These are phyloP conservation scores for Datisca glomerata DNA, from an alignment of 306 rosid genomes.

Conservation along the genomic window DNA sequence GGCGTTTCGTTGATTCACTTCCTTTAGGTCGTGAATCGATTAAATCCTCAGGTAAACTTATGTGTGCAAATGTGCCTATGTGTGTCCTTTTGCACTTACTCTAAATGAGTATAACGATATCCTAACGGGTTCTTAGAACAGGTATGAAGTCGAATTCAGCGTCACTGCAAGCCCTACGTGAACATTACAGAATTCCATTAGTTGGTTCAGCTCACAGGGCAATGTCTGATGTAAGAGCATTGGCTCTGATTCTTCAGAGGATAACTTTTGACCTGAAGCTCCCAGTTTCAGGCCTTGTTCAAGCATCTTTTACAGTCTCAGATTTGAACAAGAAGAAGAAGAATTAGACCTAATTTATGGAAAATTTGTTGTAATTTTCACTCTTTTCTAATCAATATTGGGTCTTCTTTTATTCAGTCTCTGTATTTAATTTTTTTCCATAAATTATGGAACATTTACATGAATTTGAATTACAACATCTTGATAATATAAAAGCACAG, in stretches of 20 bases:
- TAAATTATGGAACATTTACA: no score
- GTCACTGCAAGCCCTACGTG: slow-evolving; percentile 50
- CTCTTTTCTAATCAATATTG: no score
- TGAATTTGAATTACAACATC: no score
- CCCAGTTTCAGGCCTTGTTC: slow-evolving; percentile 34
- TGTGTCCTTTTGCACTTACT: not conserved
- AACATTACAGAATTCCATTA: slow-evolving; percentile 27
- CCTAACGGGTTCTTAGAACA: slow-evolving; percentile 7
- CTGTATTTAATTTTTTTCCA: no score
- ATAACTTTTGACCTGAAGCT: slow-evolving; percentile 50
- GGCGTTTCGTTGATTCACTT: slow-evolving; percentile 56
- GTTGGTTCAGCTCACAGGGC: slow-evolving; percentile 80
- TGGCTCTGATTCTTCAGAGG: slow-evolving; percentile 50
- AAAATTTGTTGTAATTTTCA: not conserved
- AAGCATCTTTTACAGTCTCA: slow-evolving; percentile 38
- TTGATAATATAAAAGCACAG: no score
- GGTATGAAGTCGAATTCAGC: no score
- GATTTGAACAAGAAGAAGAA: slow-evolving; percentile 44
- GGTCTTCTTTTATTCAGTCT: not conserved
- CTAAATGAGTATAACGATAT: not conserved
- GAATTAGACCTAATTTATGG: slow-evolving; percentile 12
- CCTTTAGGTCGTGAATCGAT: slow-evolving; percentile 49
- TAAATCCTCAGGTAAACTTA: slow-evolving; percentile 48
- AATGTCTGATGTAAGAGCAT: slow-evolving; percentile 53
- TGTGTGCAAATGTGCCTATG: not conserved